phyloP scores from a whole-genome alignment of 2,329 filamentous ascomycete genomes.

The Diaporthe vaccinii region DNA sequence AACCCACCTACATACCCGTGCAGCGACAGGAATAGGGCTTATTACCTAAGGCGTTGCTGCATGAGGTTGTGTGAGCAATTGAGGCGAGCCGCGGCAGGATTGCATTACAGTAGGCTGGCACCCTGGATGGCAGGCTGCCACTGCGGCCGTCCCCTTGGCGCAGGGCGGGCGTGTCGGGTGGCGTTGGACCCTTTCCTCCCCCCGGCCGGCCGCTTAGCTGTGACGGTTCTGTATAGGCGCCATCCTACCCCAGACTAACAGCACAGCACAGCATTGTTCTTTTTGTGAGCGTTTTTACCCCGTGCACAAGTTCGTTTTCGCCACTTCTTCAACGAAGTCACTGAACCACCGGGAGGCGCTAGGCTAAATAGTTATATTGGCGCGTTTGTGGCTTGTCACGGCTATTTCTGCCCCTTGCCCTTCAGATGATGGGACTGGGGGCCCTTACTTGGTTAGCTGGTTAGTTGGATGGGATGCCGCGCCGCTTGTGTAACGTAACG shows the following conservation, averaged over 20 bases:
- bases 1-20: neutral
- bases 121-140: neutral
- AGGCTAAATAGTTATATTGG: neutral
- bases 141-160: neutral
- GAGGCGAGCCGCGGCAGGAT: slow-evolving; percentile 7
- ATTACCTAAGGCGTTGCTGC: neutral
- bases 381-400: neutral
- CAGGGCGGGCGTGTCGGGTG: neutral
- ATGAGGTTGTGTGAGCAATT: neutral
- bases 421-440: neutral
- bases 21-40: neutral
- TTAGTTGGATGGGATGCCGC: neutral
- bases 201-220: neutral
- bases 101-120: slow-evolving; percentile 11
- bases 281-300: neutral
- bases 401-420: neutral
- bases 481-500: slow-evolving; percentile 9
- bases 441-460: neutral
- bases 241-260: neutral
- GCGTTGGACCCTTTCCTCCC: neutral
- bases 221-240: neutral
- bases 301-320: neutral
- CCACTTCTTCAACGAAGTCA: neutral
- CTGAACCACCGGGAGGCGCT: neutral
- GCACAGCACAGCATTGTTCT: neutral